These are phyloP conservation scores for Krasilnikovozyma curviuscula DNA, from an alignment of 768 basidiomycete species.

Conservation along the genomic window DNA sequence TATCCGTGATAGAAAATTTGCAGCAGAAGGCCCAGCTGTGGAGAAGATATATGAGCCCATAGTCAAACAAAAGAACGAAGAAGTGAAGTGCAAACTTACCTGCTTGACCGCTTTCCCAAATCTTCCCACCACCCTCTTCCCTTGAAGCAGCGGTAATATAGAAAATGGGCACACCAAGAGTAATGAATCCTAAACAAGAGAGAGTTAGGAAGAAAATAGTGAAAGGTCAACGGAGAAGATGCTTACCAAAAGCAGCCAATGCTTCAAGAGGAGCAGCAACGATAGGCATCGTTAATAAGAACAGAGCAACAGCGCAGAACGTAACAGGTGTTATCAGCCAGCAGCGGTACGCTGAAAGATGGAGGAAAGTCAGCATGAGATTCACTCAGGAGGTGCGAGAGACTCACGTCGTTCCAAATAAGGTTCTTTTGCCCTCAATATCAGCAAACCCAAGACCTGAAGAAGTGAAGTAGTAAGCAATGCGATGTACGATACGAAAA, in stretches of 20 bases:
- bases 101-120: too few relatives aligned
- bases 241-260: slow-evolving; percentile 62
- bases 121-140: too few relatives aligned
- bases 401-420: slow-evolving; percentile 47
- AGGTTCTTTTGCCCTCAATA: slow-evolving; percentile 78
- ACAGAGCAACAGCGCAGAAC: slow-evolving; percentile 42
- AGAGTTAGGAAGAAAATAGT: too few relatives aligned
- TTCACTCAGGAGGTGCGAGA: not conserved
- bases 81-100: too few relatives aligned
- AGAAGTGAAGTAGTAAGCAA: not conserved
- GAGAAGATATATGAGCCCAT: too few relatives aligned
- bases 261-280: slow-evolving; percentile 84
- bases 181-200: too few relatives aligned
- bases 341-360: not conserved
- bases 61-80: too few relatives aligned
- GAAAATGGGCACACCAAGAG: too few relatives aligned
- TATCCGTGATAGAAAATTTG: too few relatives aligned
- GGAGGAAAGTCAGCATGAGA: not conserved
- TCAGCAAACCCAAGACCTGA: slow-evolving; percentile 69
- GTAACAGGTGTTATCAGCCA: not conserved
- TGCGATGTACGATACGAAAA: slow-evolving; percentile 46
- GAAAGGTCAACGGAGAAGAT: too few relatives aligned
- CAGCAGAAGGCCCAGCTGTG: too few relatives aligned
- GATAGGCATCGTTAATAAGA: slow-evolving; percentile 81
- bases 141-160: too few relatives aligned